These are phyloP conservation scores for Boechera divaricarpa DNA, from an alignment of 345 rosid genomes.

Conservation along the genomic window DNA sequence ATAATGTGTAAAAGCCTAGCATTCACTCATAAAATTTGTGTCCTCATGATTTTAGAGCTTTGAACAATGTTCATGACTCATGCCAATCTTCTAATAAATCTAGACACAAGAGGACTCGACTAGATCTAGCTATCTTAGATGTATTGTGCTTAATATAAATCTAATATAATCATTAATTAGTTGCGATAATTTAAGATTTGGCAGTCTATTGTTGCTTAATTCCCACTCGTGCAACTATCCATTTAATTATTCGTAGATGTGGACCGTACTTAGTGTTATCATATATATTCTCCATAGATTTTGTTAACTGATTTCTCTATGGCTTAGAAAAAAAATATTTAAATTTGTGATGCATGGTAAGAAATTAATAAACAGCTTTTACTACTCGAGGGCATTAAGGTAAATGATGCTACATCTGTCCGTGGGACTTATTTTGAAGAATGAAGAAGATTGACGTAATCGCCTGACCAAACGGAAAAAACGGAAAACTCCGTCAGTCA, in stretches of 20 bases:
- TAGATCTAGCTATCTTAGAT: slow-evolving; percentile 8
- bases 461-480: slow-evolving; percentile 19
- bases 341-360: neutral
- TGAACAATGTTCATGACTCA: neutral
- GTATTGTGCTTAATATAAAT: slow-evolving; percentile 11
- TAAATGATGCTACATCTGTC: slow-evolving; percentile 14
- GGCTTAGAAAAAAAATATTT: neutral
- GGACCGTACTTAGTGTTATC: slow-evolving; percentile 24
- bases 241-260: slow-evolving; percentile 12
- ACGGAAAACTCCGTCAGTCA: slow-evolving; percentile 11
- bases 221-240: slow-evolving; percentile 42
- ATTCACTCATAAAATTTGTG: neutral
- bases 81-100: neutral
- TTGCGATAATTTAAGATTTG: slow-evolving; percentile 19
- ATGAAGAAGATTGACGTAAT: slow-evolving; percentile 24
- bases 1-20: neutral
- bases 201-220: slow-evolving; percentile 19
- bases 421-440: slow-evolving; percentile 33
- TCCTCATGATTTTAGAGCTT: neutral
- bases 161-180: slow-evolving; percentile 9
- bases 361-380: neutral
- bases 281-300: slow-evolving; percentile 4
- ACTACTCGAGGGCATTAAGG: neutral
- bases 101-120: neutral
- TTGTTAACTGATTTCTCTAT: slow-evolving; percentile 1